Conservation (phyloP, 805 yeast genomes). For the Schwanniomyces polymorphus region DNA sequence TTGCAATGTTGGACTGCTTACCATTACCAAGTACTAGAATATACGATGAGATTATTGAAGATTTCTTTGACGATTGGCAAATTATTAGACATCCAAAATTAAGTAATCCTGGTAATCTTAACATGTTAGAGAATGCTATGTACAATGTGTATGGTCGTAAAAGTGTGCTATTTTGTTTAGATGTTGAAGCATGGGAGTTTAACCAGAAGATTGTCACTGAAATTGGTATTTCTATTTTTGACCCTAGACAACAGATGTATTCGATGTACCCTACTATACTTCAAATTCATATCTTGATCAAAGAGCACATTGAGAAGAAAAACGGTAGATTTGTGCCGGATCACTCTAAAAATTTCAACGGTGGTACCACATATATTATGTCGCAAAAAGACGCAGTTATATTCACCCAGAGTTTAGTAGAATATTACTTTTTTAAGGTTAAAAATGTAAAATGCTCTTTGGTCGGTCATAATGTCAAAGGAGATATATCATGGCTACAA, state of each 20-base stretch:
- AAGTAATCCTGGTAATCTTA: background rate
- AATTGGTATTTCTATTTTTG: conserved; percentile 57
- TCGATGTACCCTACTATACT: conserved; percentile 41
- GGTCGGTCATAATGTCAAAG: conserved; percentile 62
- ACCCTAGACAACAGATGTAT: conserved; percentile 46
- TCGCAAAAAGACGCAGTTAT: conserved; percentile 30
- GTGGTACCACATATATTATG: conserved; percentile 50
- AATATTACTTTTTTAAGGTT: conserved; percentile 38
- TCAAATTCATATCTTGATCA: conserved; percentile 43
- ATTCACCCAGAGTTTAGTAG: conserved; percentile 43
- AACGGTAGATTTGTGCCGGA: conserved; percentile 60
- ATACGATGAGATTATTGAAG: conserved; percentile 2
- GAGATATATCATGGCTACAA: conserved; percentile 55
- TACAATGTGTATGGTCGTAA: conserved; percentile 8
- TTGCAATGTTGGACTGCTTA: background rate
- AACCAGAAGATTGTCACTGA: conserved; percentile 48
- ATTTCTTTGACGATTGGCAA: conserved; percentile 1
- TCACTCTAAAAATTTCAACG: conserved; percentile 48
- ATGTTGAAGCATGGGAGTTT: conserved; percentile 58
- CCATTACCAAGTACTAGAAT: background rate
- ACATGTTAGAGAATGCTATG: conserved; percentile 1
- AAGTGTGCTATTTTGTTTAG: conserved; percentile 46
- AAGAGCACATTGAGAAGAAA: conserved; percentile 39
- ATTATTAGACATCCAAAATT: conserved; percentile 1
- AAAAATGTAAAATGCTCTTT: conserved; percentile 23